Conservation (phyloP, 164 flowering plant species). For the Stephania yunnanensis region DNA sequence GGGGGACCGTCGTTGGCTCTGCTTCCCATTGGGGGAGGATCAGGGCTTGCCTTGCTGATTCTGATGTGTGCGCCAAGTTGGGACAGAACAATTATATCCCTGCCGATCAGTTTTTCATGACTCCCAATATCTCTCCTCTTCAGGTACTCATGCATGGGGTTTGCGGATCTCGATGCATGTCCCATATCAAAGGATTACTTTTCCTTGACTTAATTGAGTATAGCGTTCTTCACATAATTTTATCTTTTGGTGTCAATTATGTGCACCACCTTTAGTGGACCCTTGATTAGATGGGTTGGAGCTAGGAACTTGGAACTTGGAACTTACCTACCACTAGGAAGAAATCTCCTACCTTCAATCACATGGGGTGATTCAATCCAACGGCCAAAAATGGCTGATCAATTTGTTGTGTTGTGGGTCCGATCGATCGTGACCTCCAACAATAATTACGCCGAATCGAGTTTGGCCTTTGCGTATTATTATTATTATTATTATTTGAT, state of each 20-base stretch:
- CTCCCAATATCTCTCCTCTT: conserved; percentile 57
- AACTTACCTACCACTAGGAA: neutral
- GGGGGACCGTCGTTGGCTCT: conserved; percentile 38
- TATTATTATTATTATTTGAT: no score
- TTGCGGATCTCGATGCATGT: no score
- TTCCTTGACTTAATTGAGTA: no score
- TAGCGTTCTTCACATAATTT: no score
- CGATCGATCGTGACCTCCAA: neutral
- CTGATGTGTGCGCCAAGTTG: conserved; percentile 50
- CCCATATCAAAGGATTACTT: no score
- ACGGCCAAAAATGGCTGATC: neutral
- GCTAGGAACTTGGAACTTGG: neutral
- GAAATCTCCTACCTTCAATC: neutral
- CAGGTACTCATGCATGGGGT: conserved; percentile 33
- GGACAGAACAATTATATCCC: conserved; percentile 29
- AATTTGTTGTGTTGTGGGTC: neutral
- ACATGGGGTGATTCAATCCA: neutral
- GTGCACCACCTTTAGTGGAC: neutral
- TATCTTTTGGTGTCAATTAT: no score
- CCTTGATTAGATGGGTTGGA: neutral
- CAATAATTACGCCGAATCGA: neutral
- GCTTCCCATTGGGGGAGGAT: conserved; percentile 62
- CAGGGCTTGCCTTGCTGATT: conserved; percentile 46
- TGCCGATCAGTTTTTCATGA: conserved; percentile 54
- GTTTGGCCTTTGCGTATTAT: neutral